Evolutionary conservation across 2,329 filamentous ascomycete species (phyloP), one percentile per base, ranked within the genome.

Genomic region (Microdochium bolleyi): DNA sequence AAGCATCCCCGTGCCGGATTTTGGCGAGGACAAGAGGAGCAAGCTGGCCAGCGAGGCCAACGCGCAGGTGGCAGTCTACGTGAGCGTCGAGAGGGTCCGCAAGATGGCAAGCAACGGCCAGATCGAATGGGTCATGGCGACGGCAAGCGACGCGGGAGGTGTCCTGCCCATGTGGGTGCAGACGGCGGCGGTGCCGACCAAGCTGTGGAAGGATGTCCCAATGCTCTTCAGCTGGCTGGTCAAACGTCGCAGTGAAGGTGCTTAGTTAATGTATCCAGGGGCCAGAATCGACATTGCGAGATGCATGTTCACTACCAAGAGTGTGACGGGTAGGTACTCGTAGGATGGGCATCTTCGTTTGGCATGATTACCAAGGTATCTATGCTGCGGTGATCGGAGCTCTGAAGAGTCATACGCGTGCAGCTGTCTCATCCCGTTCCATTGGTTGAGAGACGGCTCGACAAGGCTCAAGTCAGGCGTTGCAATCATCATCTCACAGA

Each of bases 111-210:
- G 53, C 3, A 63, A 60, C n/a, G 69, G 71, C 1, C 65, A 70
- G 19, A 74, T 88, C 49, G 83, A 87, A 66, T 94, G 88, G 88
- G 73, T 85, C 54, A 92, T 92, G 86, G 86, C 82, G 9, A 92
- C 88, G 10, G 79, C 84, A 11, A 87, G 83, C 54, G 80, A 92
- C 64, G 88, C 88, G 0, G 76, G 76, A 52, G 88, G 88, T 0
- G 67, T 77, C 25, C 61, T 92, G 53, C 88, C 88, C 0, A 72
- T 77, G 64, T 83, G 76, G 73, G 64, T 86, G 58, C 87, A 91
- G 72, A 83, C 81, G 56, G 61, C 80, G 64, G 81, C 78, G 3
- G 73, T 88, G 49, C 80, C 84, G 1, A 76, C 75, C 1, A 76
- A 80, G 55, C 75, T 91, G 49, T 80, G 80, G 19, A 88, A 88